Evolutionary conservation across 2,329 filamentous ascomycete species (phyloP).

Genomic region (Cryphonectria parasitica): DNA sequence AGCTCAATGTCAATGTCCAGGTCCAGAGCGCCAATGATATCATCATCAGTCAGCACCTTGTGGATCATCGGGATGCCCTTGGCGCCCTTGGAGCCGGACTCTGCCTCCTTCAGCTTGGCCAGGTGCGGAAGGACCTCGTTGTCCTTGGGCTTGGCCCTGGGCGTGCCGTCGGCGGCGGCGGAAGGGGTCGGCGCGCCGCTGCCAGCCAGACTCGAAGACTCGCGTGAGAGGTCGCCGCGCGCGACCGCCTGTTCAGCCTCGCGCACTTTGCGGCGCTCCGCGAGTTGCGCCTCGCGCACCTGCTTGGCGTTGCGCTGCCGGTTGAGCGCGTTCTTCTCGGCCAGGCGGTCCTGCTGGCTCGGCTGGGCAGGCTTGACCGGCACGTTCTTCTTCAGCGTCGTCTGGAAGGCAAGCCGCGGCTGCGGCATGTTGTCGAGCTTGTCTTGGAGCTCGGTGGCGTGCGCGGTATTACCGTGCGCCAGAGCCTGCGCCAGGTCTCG

Average conservation of each 20-base stretch:
- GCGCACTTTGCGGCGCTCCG: constrained; percentile 70
- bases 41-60: constrained; percentile 84
- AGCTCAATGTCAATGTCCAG: constrained; percentile 92
- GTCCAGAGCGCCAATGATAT: constrained; percentile 87
- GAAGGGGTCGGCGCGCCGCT: constrained; percentile 57
- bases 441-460: constrained; percentile 57
- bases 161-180: constrained; percentile 58
- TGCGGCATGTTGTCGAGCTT: constrained; percentile 66
- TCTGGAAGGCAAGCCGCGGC: constrained; percentile 75
- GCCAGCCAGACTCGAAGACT: constrained; percentile 47
- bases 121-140: constrained; percentile 54
- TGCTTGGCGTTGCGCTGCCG: constrained; percentile 83
- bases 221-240: constrained; percentile 62
- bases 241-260: constrained; percentile 62
- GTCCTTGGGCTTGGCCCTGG: constrained; percentile 49
- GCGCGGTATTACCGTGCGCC: constrained; percentile 63
- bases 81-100: constrained; percentile 55
- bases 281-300: constrained; percentile 87
- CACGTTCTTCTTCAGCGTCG: constrained; percentile 62
- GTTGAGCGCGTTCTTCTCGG: constrained; percentile 82
- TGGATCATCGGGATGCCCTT: constrained; percentile 68
- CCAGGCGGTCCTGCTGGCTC: constrained; percentile 79
- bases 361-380: constrained; percentile 50
- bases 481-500: constrained; percentile 70
- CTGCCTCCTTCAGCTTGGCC: constrained; percentile 57